phyloP scores from a whole-genome alignment of 2,329 filamentous ascomycete species.

The Microsporum canis region DNA sequence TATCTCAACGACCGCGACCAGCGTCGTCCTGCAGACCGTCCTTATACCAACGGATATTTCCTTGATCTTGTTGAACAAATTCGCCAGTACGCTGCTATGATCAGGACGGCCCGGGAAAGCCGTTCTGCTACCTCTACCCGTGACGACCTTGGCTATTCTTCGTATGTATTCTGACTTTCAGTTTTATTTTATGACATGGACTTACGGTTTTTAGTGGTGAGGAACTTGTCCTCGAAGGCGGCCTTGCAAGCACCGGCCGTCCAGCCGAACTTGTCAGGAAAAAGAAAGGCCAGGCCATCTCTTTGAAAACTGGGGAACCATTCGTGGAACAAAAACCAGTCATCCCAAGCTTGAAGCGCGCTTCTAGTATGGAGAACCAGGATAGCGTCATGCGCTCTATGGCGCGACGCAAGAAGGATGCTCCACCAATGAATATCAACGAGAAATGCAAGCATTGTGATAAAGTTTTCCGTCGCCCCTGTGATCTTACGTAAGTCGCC shows the following conservation, averaged over 20 bases:
- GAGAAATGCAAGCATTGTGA: conserved; percentile 73
- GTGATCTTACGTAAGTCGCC: conserved; percentile 60
- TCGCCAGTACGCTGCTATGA: conserved; percentile 72
- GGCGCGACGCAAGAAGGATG: conserved; percentile 91
- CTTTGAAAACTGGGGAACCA: conserved; percentile 58
- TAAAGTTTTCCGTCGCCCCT: conserved; percentile 94
- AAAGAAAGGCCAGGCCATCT: conserved; percentile 68
- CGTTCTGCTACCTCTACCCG: conserved; percentile 22
- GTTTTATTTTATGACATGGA: conserved; percentile 24
- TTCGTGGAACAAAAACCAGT: conserved; percentile 37
- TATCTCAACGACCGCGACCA: conserved; percentile 78
- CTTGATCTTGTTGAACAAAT: conserved; percentile 94
- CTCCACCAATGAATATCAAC: conserved; percentile 69
- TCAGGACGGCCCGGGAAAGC: conserved; percentile 61
- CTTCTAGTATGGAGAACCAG: conserved; percentile 46
- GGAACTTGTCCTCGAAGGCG: conserved; percentile 69
- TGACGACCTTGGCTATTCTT: conserved; percentile 41
- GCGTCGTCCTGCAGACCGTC: conserved; percentile 69
- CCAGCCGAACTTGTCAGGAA: conserved; percentile 75
- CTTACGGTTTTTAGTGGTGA: conserved; percentile 43
- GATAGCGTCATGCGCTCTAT: conserved; percentile 81
- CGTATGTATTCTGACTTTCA: conserved; percentile 29
- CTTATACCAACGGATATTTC: conserved; percentile 93
- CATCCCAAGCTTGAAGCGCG: conserved; percentile 41
- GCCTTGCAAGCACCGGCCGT: conserved; percentile 67